A percentile compares a stretch with the other conserved stretches of the same genome.
Conservation (phyloP, 1,284 basidiomycete genomes). For the Amylostereum areolatum region DNA sequence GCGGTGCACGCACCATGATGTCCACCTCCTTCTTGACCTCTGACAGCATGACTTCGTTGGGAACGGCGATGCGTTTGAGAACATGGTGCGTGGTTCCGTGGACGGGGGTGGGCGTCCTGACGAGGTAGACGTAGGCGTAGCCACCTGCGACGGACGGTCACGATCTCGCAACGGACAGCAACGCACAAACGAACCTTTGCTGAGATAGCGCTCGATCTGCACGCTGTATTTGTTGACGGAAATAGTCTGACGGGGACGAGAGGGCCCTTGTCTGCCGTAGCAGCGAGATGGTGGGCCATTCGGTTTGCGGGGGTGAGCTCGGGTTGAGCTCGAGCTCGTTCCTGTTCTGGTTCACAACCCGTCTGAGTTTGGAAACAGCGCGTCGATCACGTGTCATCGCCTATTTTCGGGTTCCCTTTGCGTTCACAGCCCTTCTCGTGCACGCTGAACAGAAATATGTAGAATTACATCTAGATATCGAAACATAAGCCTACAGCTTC, state of each 20-base stretch:
- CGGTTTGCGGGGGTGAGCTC: too few relatives aligned
- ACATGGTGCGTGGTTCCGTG: slow-evolving; percentile 92
- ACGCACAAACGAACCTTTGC: slow-evolving; percentile 63
- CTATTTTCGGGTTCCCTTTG: too few relatives aligned
- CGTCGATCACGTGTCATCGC: too few relatives aligned
- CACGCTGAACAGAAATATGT: too few relatives aligned
- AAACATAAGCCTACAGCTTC: slow-evolving; percentile 27
- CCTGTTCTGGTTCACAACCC: too few relatives aligned
- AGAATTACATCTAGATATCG: too few relatives aligned
- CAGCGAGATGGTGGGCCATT: slow-evolving; percentile 29
- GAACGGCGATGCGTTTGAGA: slow-evolving; percentile 93
- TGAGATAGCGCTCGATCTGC: slow-evolving; percentile 84
- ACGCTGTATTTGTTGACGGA: slow-evolving; percentile 88
- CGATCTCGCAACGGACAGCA: slow-evolving; percentile 8
- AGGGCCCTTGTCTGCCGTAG: slow-evolving; percentile 44
- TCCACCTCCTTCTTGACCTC: slow-evolving; percentile 98
- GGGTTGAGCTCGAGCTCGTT: too few relatives aligned
- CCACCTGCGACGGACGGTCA: slow-evolving; percentile 58
- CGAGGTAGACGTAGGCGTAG: slow-evolving; percentile 98
- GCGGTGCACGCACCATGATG: slow-evolving; percentile 75
- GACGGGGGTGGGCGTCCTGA: slow-evolving; percentile 80
- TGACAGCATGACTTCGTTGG: slow-evolving; percentile 84
- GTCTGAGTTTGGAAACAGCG: too few relatives aligned
- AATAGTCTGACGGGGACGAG: slow-evolving; percentile 77
- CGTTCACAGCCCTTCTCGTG: too few relatives aligned